Evolutionary conservation across 257 asterid species (phyloP).

Genomic region (Gentiana dahurica): DNA sequence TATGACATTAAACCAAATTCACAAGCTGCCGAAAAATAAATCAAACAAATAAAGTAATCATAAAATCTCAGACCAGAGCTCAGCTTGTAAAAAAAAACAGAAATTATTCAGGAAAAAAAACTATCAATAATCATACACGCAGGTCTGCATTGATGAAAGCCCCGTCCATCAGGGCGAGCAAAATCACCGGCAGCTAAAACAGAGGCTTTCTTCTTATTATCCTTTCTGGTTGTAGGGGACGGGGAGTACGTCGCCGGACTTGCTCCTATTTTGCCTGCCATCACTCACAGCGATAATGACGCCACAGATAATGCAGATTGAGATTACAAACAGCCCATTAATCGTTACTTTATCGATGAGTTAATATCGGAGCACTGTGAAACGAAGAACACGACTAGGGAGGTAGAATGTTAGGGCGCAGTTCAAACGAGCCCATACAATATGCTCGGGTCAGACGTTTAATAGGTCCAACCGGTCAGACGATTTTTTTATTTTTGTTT

Average conservation of each 20-base stretch:
- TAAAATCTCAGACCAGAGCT: background rate
- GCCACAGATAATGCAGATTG: constrained; percentile 8
- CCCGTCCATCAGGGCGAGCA: constrained; percentile 85
- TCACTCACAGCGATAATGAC: constrained; percentile 16
- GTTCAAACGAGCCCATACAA: no score
- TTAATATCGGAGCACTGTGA: no score
- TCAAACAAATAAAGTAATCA: background rate
- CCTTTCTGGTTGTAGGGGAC: constrained; percentile 25
- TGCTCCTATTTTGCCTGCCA: constrained; percentile 50
- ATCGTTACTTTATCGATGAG: no score
- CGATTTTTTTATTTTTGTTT: no score
- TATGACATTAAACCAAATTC: background rate
- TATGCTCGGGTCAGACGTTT: no score
- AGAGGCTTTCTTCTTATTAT: constrained; percentile 31
- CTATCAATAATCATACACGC: constrained; percentile 44
- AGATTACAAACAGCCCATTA: no score
- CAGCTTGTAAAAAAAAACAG: background rate
- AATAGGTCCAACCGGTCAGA: no score
- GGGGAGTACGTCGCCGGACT: constrained; percentile 73
- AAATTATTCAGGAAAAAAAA: background rate
- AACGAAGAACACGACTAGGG: no score
- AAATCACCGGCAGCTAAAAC: constrained; percentile 37
- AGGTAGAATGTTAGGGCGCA: no score
- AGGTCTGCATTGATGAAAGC: constrained; percentile 84
- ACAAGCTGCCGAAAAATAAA: no score